A percentile compares a stretch with the other conserved stretches of the same genome.
Conservation (phyloP, 2,329 filamentous ascomycete species). For the Aureobasidium pullulans region DNA sequence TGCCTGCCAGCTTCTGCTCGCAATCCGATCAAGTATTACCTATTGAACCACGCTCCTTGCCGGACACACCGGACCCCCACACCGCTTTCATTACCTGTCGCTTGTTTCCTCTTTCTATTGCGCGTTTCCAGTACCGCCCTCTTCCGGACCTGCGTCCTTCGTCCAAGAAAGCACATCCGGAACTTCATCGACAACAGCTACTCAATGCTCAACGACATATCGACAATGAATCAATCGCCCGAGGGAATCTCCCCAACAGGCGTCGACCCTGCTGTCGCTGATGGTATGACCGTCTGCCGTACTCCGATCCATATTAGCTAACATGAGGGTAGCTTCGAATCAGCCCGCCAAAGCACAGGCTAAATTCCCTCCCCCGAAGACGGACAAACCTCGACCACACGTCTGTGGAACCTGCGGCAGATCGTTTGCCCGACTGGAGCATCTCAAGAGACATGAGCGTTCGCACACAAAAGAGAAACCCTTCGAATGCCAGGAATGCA, state of each 20-base stretch:
- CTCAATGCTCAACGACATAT: background rate
- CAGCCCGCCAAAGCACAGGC: background rate
- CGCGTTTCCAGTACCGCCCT: background rate
- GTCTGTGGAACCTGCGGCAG: conserved; percentile 85
- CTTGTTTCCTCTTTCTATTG: background rate
- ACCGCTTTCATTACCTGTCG: background rate
- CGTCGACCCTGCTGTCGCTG: background rate
- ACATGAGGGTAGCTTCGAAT: background rate
- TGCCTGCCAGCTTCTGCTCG: background rate
- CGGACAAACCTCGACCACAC: conserved; percentile 93
- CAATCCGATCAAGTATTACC: background rate
- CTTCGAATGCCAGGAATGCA: conserved; percentile 92
- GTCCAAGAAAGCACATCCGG: background rate
- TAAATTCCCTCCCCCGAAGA: conserved; percentile 75
- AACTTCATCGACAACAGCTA: background rate
- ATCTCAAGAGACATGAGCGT: conserved; percentile 92
- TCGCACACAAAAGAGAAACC: conserved; percentile 99
- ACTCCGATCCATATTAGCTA: background rate
- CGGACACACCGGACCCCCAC: background rate
- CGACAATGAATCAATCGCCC: background rate
- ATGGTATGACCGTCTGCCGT: background rate
- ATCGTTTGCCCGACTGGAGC: conserved; percentile 90
- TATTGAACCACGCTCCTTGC: background rate
- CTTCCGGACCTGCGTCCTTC: background rate
- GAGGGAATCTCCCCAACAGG: background rate